Conservation (phyloP, 345 rosid genomes). For the Eucalyptus brandiana region DNA sequence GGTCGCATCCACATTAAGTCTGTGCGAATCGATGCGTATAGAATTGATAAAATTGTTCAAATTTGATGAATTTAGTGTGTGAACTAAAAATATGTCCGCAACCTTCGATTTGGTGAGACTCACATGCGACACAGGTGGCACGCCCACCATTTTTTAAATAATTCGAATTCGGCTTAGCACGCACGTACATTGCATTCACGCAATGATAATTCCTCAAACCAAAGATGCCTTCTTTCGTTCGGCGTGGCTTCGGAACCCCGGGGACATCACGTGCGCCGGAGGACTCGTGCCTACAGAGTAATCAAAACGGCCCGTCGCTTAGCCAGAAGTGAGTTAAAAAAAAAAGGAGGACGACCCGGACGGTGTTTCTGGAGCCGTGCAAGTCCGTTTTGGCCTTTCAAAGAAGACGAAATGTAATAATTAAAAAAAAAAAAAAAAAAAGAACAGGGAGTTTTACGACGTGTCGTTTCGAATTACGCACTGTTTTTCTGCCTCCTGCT, state of each 20-base stretch:
- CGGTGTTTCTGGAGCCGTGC: not conserved
- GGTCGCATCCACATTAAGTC: not conserved
- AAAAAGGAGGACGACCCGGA: not conserved
- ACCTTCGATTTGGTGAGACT: not conserved
- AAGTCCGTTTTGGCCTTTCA: not conserved
- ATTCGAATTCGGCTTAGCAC: not conserved
- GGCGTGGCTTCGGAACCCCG: not conserved
- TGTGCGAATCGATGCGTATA: rapidly evolving
- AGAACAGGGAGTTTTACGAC: not conserved
- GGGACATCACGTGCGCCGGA: not conserved
- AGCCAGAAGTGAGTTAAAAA: not conserved
- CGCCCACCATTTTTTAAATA: not conserved
- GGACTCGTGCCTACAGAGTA: not conserved
- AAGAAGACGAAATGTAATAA: not conserved
- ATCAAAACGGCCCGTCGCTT: not conserved
- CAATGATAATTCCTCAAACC: not conserved
- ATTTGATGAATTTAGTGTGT: no score
- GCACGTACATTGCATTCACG: not conserved
- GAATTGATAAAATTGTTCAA: no score
- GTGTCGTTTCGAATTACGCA: not conserved
- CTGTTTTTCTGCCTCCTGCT: not conserved
- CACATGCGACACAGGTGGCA: not conserved
- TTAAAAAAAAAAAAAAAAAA: rapidly evolving
- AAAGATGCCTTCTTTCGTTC: not conserved
- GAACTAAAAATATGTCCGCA: not conserved